A percentile compares a stretch with the other conserved stretches of the same genome.
Conservation (phyloP, 176 grass and related monocot genomes). For the Zoysia pacifica region DNA sequence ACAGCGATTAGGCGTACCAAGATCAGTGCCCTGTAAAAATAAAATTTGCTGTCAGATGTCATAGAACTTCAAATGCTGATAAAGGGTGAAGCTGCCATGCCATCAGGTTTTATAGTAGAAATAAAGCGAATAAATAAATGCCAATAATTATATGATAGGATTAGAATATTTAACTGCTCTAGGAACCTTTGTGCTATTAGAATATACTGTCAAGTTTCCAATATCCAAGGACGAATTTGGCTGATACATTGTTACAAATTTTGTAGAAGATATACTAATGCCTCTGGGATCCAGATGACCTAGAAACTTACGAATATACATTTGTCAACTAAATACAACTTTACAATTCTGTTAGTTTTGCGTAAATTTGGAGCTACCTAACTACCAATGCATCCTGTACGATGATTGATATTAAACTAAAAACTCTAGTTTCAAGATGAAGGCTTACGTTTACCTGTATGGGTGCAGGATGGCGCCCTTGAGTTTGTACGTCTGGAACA, state of each 20-base stretch:
- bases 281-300: background rate
- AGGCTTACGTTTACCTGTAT: conserved; percentile 31
- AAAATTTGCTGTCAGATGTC: background rate
- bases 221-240: no score
- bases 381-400: background rate
- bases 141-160: background rate
- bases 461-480: conserved; percentile 36
- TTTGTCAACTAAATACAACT: background rate
- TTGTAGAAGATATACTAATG: background rate
- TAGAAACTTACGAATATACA: background rate
- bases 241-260: background rate
- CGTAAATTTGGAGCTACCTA: background rate
- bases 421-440: background rate
- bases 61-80: background rate
- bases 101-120: background rate
- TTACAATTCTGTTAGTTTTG: background rate
- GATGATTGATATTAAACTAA: background rate
- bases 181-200: background rate
- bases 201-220: background rate
- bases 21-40: conserved; percentile 21
- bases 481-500: conserved; percentile 51
- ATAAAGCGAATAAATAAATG: background rate
- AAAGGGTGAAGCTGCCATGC: background rate
- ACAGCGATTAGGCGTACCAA: conserved; percentile 8
- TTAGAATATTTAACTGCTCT: background rate